Base-by-base conservation (phyloP, 1,284 basidiomycete species). In the Schizophyllum amplum region DNA sequence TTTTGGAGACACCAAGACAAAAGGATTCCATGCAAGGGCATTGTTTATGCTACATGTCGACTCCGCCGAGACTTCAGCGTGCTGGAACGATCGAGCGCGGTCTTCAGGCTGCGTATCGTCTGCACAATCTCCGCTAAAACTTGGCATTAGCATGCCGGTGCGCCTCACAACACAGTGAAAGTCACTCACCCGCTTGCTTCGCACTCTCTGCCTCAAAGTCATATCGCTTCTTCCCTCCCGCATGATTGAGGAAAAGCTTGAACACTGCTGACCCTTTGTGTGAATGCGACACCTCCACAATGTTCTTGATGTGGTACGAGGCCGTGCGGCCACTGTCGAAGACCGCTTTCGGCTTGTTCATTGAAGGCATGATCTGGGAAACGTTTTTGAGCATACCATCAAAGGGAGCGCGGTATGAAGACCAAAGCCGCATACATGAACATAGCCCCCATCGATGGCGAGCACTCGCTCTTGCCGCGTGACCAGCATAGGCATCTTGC, bases 181-280 rank as follows among this genome's bases (percentile, higher is more conserved):
- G 53, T 5, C 5, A 77, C 86, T 66, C 66, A 90, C 91, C 82
- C 24, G 94, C 94, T 58, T 86, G 71, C 66, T 85, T 85, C 0
- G 87, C 78, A 64, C 79, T 93, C 70, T 97, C 95, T 0, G 94
- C 95, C 72, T 99, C 97, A 68, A 98, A 98, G 66, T 99, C 96
- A 68, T 98, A 99, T 27, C 95, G 80, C 76, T 99, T 99, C 61
- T 84, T 87, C 27, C 84, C 81, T 9, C 82, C 71, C 4, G 70
- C 71, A 1, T 75, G 68, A 54, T 70, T 75, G 25, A 79, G 61
- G 5, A 79, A 71, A 6, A 79, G 69, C 75, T 97, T 97, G 81
- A 99, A 96, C 23, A 83, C 83, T 2, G 86, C 81, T 21, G 87
- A 85, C 4, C 84, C 83, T 68, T 95, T 92, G 50, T 84, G 82